These are phyloP conservation scores for Eragrostis nindensis DNA, from an alignment of 176 grass and related monocot species.

Conservation along the genomic window DNA sequence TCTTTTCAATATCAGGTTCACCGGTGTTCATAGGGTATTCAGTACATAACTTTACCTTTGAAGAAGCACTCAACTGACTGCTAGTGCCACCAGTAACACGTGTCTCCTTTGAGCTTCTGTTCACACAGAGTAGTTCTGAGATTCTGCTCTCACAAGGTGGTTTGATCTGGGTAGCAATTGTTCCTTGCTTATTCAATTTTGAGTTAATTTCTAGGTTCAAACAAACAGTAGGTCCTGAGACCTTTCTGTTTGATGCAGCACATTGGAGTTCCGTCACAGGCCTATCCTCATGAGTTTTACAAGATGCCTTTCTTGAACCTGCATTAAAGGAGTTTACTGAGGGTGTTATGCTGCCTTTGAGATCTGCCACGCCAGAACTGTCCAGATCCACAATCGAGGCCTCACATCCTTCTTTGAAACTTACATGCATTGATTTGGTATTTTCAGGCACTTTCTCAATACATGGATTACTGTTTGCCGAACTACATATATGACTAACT, in stretches of 20 bases:
- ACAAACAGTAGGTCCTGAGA: constrained; percentile 29
- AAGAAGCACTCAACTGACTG: constrained; percentile 32
- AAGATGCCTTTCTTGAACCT: constrained; percentile 23
- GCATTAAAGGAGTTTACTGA: constrained; percentile 10
- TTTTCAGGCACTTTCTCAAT: constrained; percentile 10
- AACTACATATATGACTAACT: constrained; percentile 14
- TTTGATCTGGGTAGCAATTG: constrained; percentile 13
- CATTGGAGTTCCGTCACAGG: not conserved
- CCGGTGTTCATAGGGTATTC: constrained; percentile 17
- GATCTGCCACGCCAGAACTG: not conserved
- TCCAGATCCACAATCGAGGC: constrained; percentile 4
- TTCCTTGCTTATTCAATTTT: constrained; percentile 13
- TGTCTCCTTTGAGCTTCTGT: constrained; percentile 9
- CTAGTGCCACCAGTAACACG: constrained; percentile 19
- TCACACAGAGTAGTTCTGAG: constrained; percentile 10
- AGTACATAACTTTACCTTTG: constrained; percentile 15
- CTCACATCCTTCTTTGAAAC: not conserved
- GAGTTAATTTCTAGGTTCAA: constrained; percentile 20
- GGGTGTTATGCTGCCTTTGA: constrained; percentile 16
- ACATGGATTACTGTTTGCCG: constrained; percentile 1
- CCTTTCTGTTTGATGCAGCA: constrained; percentile 38
- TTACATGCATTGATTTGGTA: not conserved
- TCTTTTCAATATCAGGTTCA: constrained; percentile 47
- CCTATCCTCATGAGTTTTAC: constrained; percentile 21
- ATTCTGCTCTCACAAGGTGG: constrained; percentile 15